A percentile compares a stretch with the other conserved stretches of the same genome.
These are phyloP conservation scores for Volvox reticuliferus DNA, from an alignment of 139 green algal genomes.

Conservation along the genomic window DNA sequence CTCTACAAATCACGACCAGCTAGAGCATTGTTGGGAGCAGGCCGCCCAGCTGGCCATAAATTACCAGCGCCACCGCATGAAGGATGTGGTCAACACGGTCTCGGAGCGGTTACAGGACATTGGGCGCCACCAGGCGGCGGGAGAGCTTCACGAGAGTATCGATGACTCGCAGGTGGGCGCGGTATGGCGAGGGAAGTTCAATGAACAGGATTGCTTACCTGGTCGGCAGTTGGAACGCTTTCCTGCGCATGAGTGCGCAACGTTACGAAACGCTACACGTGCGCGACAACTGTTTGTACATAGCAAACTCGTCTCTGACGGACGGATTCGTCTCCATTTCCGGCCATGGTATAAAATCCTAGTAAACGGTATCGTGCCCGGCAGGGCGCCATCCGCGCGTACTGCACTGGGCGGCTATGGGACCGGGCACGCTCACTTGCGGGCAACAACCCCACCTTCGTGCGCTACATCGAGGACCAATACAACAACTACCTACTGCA, in stretches of 20 bases:
- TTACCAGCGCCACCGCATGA: constrained; percentile 71
- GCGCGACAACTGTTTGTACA: no score
- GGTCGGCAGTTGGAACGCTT: no score
- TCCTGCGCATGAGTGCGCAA: no score
- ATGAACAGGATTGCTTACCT: no score
- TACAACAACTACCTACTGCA: constrained; percentile 69
- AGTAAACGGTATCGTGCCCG: background rate
- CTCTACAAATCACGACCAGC: constrained; percentile 45
- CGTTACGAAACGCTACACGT: no score
- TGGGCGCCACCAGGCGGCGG: constrained; percentile 69
- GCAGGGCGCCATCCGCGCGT: constrained; percentile 64
- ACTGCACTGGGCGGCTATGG: constrained; percentile 70
- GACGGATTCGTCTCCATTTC: no score
- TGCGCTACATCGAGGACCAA: constrained; percentile 75
- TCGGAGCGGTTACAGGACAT: constrained; percentile 70
- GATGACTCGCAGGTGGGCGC: constrained; percentile 59
- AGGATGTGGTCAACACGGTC: constrained; percentile 75
- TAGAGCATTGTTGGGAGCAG: constrained; percentile 69
- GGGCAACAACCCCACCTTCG: constrained; percentile 67
- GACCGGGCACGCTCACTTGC: constrained; percentile 73
- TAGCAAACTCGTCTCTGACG: no score
- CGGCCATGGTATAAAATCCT: no score
- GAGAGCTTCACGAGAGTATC: constrained; percentile 75
- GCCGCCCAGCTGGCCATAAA: constrained; percentile 78
- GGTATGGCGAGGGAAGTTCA: no score